Evolutionary conservation across 2,329 filamentous ascomycete genomes (phyloP).

Genomic region (Alternaria metachromatica): DNA sequence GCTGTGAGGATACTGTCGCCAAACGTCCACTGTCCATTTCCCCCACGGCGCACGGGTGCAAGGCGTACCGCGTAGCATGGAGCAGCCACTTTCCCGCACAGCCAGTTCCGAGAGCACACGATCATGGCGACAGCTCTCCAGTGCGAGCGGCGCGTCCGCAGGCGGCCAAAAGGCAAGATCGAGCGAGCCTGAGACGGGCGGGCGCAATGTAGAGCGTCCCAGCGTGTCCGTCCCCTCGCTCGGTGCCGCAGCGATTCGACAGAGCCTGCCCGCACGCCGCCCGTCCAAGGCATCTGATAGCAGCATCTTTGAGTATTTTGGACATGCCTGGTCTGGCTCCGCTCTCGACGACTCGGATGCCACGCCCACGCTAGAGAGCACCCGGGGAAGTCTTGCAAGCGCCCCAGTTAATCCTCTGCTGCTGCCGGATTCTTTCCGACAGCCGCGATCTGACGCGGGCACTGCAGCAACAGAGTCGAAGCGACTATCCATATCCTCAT

Average conservation of each 20-base stretch:
- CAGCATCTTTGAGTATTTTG: slow-evolving; percentile 45
- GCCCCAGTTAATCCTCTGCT: slow-evolving; percentile 31
- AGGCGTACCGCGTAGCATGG: slow-evolving; percentile 27
- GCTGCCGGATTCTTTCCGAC: slow-evolving; percentile 59
- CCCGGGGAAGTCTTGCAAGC: slow-evolving; percentile 21
- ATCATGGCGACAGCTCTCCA: slow-evolving; percentile 55
- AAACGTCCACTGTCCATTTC: background rate
- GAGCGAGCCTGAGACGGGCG: slow-evolving; percentile 66
- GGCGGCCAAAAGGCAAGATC: slow-evolving; percentile 63
- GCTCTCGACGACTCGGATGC: slow-evolving; percentile 58
- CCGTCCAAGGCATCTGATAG: slow-evolving; percentile 53
- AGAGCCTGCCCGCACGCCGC: slow-evolving; percentile 49
- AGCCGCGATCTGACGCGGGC: slow-evolving; percentile 53
- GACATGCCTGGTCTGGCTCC: slow-evolving; percentile 44
- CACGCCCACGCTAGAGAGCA: slow-evolving; percentile 47
- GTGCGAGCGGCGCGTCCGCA: slow-evolving; percentile 50
- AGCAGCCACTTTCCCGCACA: slow-evolving; percentile 42
- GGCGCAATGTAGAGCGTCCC: slow-evolving; percentile 64
- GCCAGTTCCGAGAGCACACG: slow-evolving; percentile 49
- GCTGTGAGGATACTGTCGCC: slow-evolving; percentile 6
- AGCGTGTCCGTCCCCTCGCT: slow-evolving; percentile 71
- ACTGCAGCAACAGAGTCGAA: slow-evolving; percentile 58
- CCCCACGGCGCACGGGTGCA: slow-evolving; percentile 10
- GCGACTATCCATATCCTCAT: slow-evolving; percentile 74
- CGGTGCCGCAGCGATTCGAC: slow-evolving; percentile 51